Conservation (phyloP, 148 eudicot genomes). For the Polygonum maritimum region DNA sequence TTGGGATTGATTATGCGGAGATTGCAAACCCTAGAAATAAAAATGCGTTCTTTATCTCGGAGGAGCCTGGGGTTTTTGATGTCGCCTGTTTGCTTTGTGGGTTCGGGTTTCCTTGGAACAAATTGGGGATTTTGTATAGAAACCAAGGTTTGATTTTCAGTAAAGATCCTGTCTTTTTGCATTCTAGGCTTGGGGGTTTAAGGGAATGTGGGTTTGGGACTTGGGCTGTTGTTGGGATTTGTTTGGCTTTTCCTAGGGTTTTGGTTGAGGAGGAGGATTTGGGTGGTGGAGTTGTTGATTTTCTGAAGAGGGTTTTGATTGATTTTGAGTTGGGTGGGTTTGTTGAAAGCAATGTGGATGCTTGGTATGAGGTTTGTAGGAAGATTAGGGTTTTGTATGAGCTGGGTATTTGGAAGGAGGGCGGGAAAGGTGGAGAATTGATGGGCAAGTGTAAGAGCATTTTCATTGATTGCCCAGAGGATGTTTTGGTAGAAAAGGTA, state of each 20-base stretch:
- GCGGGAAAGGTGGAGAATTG: constrained; percentile 38
- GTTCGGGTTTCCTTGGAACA: constrained; percentile 77
- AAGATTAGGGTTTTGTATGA: constrained; percentile 52
- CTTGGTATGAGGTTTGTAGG: constrained; percentile 40
- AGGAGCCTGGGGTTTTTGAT: constrained; percentile 35
- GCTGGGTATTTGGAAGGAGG: constrained; percentile 42
- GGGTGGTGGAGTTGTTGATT: constrained; percentile 31
- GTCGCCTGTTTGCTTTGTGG: constrained; percentile 48
- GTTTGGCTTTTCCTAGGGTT: constrained; percentile 54
- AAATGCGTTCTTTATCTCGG: constrained; percentile 30
- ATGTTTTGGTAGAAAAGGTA: constrained; percentile 36
- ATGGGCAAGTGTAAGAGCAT: constrained; percentile 31
- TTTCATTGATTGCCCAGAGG: constrained; percentile 37
- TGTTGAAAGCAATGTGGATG: constrained; percentile 34
- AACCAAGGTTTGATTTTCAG: constrained; percentile 40
- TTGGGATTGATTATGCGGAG: constrained; percentile 47
- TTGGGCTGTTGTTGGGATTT: constrained; percentile 40
- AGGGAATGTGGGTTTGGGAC: constrained; percentile 38
- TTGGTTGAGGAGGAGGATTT: constrained; percentile 23
- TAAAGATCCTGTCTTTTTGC: constrained; percentile 20
- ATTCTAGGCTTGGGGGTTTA: constrained; percentile 26
- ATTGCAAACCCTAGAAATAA: constrained; percentile 19
- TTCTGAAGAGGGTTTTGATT: constrained; percentile 45
- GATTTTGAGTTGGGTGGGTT: constrained; percentile 31
- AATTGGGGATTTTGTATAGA: constrained; percentile 46